A percentile compares a stretch with the other conserved stretches of the same genome.
Conservation (phyloP, 176 grass and related monocot genomes). For the Canna indica region DNA sequence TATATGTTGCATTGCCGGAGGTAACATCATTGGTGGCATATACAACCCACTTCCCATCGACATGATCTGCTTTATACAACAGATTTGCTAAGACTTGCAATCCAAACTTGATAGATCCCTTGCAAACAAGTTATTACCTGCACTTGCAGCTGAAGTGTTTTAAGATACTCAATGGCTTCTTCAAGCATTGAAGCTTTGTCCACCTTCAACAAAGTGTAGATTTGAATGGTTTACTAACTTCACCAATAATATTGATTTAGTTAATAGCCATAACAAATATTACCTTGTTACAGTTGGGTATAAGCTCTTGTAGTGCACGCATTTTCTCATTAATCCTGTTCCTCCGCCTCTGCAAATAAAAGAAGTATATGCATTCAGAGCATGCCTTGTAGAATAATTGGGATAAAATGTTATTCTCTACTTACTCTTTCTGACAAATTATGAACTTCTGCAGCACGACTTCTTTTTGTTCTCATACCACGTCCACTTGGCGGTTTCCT, state of each 20-base stretch:
- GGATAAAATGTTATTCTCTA: neutral
- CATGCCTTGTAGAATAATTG: neutral
- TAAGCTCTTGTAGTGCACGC: constrained; percentile 38
- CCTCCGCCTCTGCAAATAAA: constrained; percentile 26
- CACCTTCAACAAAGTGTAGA: constrained; percentile 16
- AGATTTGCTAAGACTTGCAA: neutral
- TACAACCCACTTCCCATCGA: constrained; percentile 28
- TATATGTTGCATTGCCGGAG: constrained; percentile 23
- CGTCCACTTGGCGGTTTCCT: constrained; percentile 22
- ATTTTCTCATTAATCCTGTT: constrained; percentile 50
- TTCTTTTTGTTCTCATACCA: constrained; percentile 25
- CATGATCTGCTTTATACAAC: constrained; percentile 27
- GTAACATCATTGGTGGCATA: constrained; percentile 29
- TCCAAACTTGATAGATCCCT: neutral
- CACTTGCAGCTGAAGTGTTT: constrained; percentile 32
- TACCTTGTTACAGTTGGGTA: constrained; percentile 46
- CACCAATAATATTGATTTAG: neutral
- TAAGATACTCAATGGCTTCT: constrained; percentile 43
- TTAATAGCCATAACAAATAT: neutral
- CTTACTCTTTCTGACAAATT: constrained; percentile 45
- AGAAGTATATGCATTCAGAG: constrained; percentile 5
- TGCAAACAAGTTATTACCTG: constrained; percentile 17
- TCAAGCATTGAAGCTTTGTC: constrained; percentile 47
- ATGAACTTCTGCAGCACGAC: constrained; percentile 38
- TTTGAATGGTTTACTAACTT: neutral